These are phyloP conservation scores for Nicotiana otophora DNA, from an alignment of 257 asterid genomes.

Conservation along the genomic window DNA sequence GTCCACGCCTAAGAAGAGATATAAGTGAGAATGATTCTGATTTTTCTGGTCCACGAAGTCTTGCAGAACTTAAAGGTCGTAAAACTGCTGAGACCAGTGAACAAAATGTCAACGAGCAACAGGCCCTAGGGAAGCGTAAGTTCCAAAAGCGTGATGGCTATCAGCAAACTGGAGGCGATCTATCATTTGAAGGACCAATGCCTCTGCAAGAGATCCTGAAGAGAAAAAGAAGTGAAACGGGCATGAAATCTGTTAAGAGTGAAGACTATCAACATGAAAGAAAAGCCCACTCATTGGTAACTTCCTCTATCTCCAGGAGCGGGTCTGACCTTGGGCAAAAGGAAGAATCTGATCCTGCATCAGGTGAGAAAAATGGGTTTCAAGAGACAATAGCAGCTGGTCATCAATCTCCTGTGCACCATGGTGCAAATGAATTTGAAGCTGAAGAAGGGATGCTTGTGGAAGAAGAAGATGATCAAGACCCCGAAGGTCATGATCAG, in stretches of 20 bases:
- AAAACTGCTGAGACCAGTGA: conserved; percentile 37
- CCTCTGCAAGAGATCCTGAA: conserved; percentile 81
- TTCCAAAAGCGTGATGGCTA: conserved; percentile 29
- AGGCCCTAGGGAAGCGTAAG: conserved; percentile 68
- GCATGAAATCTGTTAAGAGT: conserved; percentile 12
- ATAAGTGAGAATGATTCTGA: conserved; percentile 23
- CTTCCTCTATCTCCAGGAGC: conserved; percentile 7
- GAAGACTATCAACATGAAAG: conserved; percentile 23
- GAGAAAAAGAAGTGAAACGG: conserved; percentile 52
- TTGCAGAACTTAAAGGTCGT: conserved; percentile 62
- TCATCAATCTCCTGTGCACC: conserved; percentile 2
- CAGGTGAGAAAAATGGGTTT: conserved; percentile 18
- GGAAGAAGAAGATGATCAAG: conserved; percentile 36
- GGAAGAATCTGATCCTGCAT: conserved; percentile 24
- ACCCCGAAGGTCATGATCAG: conserved; percentile 42
- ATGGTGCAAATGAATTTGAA: conserved; percentile 25
- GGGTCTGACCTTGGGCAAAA: conserved; percentile 11
- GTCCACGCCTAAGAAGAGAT: conserved; percentile 43
- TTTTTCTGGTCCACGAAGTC: conserved; percentile 69
- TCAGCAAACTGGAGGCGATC: conserved; percentile 34
- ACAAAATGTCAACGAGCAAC: conserved; percentile 31
- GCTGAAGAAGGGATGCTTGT: conserved; percentile 44
- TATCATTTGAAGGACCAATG: conserved; percentile 89
- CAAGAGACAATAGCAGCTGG: conserved; percentile 20
- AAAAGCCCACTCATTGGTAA: conserved; percentile 9